Evolutionary conservation across 75 land plant species (phyloP), one percentile per base, ranked within the genome.

Genomic region (Sequoia sempervirens): DNA sequence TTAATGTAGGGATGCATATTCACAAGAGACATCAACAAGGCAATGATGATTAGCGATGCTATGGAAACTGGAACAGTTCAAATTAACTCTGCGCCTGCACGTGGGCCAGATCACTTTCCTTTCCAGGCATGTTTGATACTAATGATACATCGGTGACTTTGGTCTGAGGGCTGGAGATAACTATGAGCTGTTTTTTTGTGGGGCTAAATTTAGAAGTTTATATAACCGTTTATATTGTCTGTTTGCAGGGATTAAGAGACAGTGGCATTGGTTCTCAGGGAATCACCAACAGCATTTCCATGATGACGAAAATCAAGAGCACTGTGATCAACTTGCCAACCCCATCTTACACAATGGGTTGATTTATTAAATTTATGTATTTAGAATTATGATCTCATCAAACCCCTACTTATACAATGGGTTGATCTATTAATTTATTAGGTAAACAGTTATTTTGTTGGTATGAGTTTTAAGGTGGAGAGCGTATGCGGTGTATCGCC

Each of bases 11-110:
- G 98, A 12, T 96, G 97, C 75, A 91, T 96, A 23, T 96, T 96
- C 87, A 96, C 98, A 1, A 90, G 83, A 83, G 97, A 96, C 85
- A 93, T 96, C 85, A 93, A 95, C 91, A 96, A 96, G 81, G 98
- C 98, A 30, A 95, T 96, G 37, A 75, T 96, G 92, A 92, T 96
- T 7, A 93, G 98, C 58, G 97, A 96, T 88, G 98, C 98, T 0
- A 96, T 96, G 98, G 98, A 96, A 85, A 91, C 97, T 3, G 98
- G 98, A 56, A 93, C 97, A 0, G 93, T 96, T 81, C 98, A 96
- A 85, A 96, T 96, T 56, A 96, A 96, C 82, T 93, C 98, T 2
- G 98, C 98, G 4, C 98, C 98, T 45, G 98, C 98, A 56, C 89
- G 98, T 40, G 98, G 98, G 36, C 98, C 97, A 2, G 98, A 96